Conservation (phyloP, 2,329 filamentous ascomycete species). For the Teratosphaeria pseudoeucalypti region DNA sequence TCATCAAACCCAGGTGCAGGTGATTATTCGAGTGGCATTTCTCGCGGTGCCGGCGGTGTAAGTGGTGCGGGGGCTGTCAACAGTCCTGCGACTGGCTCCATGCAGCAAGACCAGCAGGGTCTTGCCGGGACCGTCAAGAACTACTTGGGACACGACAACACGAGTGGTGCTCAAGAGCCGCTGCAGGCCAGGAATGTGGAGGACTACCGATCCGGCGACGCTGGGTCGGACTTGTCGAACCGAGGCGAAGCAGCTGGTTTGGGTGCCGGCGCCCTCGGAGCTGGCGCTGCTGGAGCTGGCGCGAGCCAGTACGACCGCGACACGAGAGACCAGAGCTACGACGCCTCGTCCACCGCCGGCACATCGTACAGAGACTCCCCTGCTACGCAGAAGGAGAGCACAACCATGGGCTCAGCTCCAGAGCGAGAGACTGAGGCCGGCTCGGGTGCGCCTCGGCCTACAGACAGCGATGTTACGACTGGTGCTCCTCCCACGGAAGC, state of each 20-base stretch:
- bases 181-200: not conserved
- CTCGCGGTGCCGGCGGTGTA: conserved; percentile 9
- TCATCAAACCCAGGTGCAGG: not conserved
- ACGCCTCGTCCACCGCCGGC: not conserved
- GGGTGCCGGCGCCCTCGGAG: not conserved
- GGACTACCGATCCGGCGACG: not conserved
- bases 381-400: not conserved
- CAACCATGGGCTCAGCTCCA: not conserved
- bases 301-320: not conserved
- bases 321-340: not conserved
- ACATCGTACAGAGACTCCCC: not conserved
- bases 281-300: not conserved
- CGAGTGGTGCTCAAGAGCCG: not conserved
- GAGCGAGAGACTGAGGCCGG: not conserved
- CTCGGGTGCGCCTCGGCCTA: not conserved
- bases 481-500: not conserved
- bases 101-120: conserved; percentile 5
- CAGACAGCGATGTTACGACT: conserved; percentile 3
- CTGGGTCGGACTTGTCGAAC: not conserved
- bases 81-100: conserved; percentile 8
- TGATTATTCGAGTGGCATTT: not conserved
- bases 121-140: conserved; percentile 14
- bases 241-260: not conserved
- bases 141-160: conserved; percentile 12
- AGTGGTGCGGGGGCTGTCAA: conserved; percentile 10